Percentiles rank a stretch among this genome's conserved stretches.
Evolutionary conservation across 1,284 basidiomycete genomes (phyloP).

Genomic region (Apiotrichum porosum): DNA sequence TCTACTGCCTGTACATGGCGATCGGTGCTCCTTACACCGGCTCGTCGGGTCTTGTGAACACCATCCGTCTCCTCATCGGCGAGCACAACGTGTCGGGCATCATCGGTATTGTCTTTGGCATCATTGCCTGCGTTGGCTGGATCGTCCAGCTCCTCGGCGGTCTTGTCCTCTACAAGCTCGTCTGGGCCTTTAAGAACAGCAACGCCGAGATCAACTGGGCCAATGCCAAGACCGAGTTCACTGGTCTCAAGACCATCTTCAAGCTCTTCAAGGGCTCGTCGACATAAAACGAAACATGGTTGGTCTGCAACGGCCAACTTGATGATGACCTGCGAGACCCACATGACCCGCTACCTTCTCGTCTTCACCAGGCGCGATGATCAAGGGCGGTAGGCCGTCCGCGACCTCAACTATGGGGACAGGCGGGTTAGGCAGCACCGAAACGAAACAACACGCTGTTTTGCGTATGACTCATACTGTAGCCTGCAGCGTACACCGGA

Average conservation of each 20-base stretch:
- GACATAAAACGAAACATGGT: too few species aligned
- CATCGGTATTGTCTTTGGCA: slow-evolving; percentile 69
- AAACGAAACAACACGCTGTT: too few species aligned
- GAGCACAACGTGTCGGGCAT: slow-evolving; percentile 64
- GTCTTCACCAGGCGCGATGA: too few species aligned
- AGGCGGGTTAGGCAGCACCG: too few species aligned
- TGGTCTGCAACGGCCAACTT: too few species aligned
- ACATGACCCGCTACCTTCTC: too few species aligned
- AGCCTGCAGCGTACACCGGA: too few species aligned
- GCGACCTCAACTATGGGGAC: too few species aligned
- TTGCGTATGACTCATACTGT: too few species aligned
- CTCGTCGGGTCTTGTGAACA: slow-evolving; percentile 91
- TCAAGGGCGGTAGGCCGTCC: too few species aligned
- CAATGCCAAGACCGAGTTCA: slow-evolving; percentile 20
- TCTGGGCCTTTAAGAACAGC: slow-evolving; percentile 49
- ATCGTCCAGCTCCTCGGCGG: slow-evolving; percentile 61
- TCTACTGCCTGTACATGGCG: slow-evolving; percentile 82
- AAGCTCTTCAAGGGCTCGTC: slow-evolving; percentile 9
- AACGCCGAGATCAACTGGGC: slow-evolving; percentile 43
- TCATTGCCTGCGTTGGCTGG: slow-evolving; percentile 82
- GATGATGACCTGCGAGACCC: too few species aligned
- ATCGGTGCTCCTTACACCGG: slow-evolving; percentile 85
- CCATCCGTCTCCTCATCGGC: slow-evolving; percentile 65
- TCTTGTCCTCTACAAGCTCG: slow-evolving; percentile 44
- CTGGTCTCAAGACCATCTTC: slow-evolving; percentile 15